These are phyloP conservation scores for Echeveria elegans DNA, from an alignment of 164 flowering plant genomes.

Conservation along the genomic window DNA sequence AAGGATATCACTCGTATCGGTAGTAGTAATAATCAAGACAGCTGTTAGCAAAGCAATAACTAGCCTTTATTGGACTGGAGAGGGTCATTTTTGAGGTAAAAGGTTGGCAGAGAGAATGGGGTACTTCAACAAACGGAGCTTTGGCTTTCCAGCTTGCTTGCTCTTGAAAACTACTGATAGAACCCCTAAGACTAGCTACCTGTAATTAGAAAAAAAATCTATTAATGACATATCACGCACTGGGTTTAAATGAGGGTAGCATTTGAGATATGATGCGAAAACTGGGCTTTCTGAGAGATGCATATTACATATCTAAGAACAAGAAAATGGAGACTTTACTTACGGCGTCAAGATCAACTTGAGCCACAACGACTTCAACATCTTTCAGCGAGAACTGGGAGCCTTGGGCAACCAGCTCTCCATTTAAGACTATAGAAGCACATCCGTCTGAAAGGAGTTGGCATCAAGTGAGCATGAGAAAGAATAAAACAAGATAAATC, in stretches of 20 bases:
- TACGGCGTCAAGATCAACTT: conserved; percentile 92
- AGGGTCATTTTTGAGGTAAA: conserved; percentile 51
- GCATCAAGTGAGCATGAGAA: not conserved
- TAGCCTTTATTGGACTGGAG: conserved; percentile 72
- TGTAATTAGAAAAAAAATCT: conserved; percentile 20
- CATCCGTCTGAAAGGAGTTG: conserved; percentile 69
- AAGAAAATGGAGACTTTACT: not conserved
- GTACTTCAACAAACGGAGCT: conserved; percentile 51
- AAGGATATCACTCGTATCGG: not conserved
- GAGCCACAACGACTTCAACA: conserved; percentile 88
- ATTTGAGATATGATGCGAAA: not conserved
- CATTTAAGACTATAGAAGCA: conserved; percentile 72
- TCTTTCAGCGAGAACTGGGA: conserved; percentile 93
- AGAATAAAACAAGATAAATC: not conserved
- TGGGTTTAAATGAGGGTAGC: not conserved
- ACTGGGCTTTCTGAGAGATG: not conserved
- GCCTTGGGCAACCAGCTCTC: conserved; percentile 91
- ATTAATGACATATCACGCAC: not conserved
- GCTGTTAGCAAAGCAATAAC: conserved; percentile 6
- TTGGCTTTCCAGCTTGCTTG: conserved; percentile 68
- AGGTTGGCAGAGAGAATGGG: conserved; percentile 58
- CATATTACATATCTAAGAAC: not conserved
- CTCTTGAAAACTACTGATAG: conserved; percentile 85
- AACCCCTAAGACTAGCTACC: conserved; percentile 88
- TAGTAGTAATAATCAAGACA: not conserved